phyloP scores from a whole-genome alignment of 306 rosid genomes.

The Quercus variabilis region DNA sequence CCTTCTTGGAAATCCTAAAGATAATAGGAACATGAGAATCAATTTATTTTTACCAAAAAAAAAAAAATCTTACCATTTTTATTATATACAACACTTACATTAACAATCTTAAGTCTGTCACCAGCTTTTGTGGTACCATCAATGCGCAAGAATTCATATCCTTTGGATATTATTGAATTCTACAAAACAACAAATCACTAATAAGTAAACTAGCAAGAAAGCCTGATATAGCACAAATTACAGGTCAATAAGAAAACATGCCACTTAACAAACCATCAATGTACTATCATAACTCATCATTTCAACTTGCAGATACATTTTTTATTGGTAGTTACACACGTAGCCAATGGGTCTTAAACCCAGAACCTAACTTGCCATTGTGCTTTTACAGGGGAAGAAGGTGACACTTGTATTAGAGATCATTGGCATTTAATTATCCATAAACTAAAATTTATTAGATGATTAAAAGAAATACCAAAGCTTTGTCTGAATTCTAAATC shows the following conservation, averaged over 20 bases:
- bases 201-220: neutral
- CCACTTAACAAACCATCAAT: neutral
- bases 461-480: neutral
- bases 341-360: no score
- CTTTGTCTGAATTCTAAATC: neutral
- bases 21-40: slow-evolving; percentile 1
- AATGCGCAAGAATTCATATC: slow-evolving; percentile 66
- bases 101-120: slow-evolving; percentile 68
- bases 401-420: no score
- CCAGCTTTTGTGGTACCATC: slow-evolving; percentile 90
- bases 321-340: no score
- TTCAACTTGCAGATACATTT: neutral
- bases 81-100: slow-evolving; percentile 50
- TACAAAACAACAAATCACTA: slow-evolving; percentile 24
- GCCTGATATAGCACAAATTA: neutral
- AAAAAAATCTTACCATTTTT: neutral
- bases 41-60: neutral
- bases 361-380: no score
- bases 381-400: no score
- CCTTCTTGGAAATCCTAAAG: slow-evolving; percentile 89
- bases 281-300: neutral
- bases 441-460: neutral
- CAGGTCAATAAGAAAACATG: neutral
- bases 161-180: slow-evolving; percentile 58
- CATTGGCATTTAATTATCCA: no score